Base-by-base conservation (phyloP, 306 rosid genomes). In the Datisca glomerata region DNA sequence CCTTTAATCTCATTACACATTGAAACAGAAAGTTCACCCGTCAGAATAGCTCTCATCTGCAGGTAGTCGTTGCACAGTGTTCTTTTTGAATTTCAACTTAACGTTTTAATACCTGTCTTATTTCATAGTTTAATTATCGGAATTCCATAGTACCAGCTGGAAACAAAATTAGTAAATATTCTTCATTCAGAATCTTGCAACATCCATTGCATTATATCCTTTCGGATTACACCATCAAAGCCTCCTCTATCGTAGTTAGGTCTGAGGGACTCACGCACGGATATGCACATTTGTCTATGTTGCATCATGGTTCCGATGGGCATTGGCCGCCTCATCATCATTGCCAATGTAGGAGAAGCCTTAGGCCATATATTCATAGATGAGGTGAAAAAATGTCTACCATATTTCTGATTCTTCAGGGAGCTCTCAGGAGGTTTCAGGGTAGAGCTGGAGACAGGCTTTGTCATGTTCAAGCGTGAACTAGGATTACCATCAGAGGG, bases 121-220 rank as follows among this genome's bases (percentile, higher is more conserved):
- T n/a, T n/a, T n/a, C n/a, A n/a, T n/a, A n/a, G n/a, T n/a, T n/a
- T n/a, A n/a, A n/a, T n/a, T n/a, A n/a, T n/a, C n/a, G n/a, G n/a
- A n/a, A n/a, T n/a, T n/a, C n/a, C n/a, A n/a, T n/a, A n/a, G n/a
- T n/a, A n/a, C n/a, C n/a, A n/a, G n/a, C n/a, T n/a, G n/a, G n/a
- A n/a, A n/a, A n/a, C n/a, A n/a, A n/a, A n/a, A n/a, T n/a, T n/a
- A n/a, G n/a, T n/a, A n/a, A n/a, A n/a, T n/a, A n/a, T n/a, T n/a
- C n/a, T n/a, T n/a, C n/a, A n/a, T n/a, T n/a, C n/a, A n/a, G n/a
- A n/a, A n/a, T 62, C 71, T 47, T 37, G 78, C 61, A 49, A 55
- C 89, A 85, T 72, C 89, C 93, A 85, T 43, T 70, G 82, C 83
- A 61, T 45, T 57, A 85, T 72, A 60, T 85, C 93, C 35, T 57